These are phyloP conservation scores for Magnaporthiopsis incrustans DNA, from an alignment of 2,329 filamentous ascomycete genomes.

Conservation along the genomic window DNA sequence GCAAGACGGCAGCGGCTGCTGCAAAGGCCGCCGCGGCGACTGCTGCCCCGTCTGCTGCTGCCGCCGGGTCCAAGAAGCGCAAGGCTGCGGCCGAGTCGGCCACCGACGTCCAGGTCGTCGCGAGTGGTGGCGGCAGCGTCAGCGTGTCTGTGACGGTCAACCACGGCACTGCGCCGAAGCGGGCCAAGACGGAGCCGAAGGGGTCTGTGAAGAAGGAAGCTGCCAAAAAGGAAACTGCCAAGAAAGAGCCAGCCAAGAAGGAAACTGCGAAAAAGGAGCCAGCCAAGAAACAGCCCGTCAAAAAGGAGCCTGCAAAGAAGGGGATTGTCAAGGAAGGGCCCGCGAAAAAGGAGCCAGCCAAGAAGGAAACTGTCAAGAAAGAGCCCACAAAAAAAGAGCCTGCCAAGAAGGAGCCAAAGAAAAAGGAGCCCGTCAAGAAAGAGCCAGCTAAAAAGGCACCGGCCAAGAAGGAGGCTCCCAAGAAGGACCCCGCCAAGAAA, in stretches of 20 bases:
- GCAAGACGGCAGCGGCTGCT: neutral
- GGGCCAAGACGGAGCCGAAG: neutral
- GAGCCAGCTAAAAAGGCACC: neutral
- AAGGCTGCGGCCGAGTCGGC: neutral
- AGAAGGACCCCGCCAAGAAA: too few species aligned
- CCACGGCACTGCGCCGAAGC: neutral
- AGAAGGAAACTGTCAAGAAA: neutral
- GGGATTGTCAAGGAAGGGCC: too few species aligned
- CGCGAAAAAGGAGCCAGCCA: neutral
- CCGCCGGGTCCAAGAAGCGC: conserved; percentile 1
- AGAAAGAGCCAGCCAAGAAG: neutral
- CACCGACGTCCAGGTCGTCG: conserved; percentile 1
- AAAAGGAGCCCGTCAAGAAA: neutral
- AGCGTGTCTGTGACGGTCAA: conserved; percentile 2
- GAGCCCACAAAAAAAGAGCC: neutral
- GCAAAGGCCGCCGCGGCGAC: neutral
- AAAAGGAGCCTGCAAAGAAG: neutral
- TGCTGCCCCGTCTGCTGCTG: neutral
- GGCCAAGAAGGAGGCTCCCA: neutral
- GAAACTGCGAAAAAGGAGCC: too few species aligned
- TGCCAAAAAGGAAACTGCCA: neutral
- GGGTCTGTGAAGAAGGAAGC: too few species aligned
- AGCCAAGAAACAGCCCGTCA: neutral
- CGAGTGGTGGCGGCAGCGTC: neutral
- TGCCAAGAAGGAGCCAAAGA: neutral